These are phyloP conservation scores for Protostelium mycophagum DNA, from an alignment of 78 protist genomes.

Conservation along the genomic window DNA sequence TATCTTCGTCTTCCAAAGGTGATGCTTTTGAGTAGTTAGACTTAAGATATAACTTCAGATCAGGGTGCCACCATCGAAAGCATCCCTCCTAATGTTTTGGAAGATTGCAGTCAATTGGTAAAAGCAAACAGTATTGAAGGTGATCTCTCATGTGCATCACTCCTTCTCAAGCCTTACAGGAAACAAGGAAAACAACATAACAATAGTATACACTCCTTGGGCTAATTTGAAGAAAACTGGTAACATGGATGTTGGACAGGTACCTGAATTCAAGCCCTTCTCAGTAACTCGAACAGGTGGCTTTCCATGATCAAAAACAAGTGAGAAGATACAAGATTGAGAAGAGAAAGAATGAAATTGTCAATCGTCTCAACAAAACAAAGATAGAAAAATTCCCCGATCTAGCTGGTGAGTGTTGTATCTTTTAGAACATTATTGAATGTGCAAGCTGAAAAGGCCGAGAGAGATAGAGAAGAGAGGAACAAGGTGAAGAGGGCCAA, in stretches of 20 bases:
- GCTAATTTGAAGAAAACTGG: slow-evolving; percentile 84
- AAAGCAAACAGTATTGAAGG: slow-evolving; percentile 92
- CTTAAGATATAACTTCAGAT: too few relatives aligned
- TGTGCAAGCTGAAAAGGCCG: neutral
- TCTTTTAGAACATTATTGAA: neutral
- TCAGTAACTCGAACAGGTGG: neutral
- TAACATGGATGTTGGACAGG: slow-evolving; percentile 92
- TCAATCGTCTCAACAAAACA: neutral
- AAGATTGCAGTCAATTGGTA: slow-evolving; percentile 85
- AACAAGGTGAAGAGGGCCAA: neutral
- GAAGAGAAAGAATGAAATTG: neutral
- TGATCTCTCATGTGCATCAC: neutral
- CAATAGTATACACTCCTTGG: slow-evolving; percentile 89
- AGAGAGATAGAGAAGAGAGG: neutral
- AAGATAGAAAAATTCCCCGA: neutral
- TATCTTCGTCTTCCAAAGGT: slow-evolving; percentile 72
- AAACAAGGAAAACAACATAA: slow-evolving; percentile 48
- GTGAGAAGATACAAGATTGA: neutral
- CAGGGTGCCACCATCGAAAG: slow-evolving; percentile 63
- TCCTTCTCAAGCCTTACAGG: slow-evolving; percentile 13
- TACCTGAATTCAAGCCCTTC: too few relatives aligned
- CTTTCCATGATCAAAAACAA: neutral
- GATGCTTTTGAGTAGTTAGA: too few relatives aligned
- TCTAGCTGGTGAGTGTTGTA: neutral
- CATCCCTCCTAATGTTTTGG: slow-evolving; percentile 79